Evolutionary conservation across 805 yeast genomes (phyloP), one percentile per base, ranked within the genome.

Genomic region (Kazachstania africana): DNA sequence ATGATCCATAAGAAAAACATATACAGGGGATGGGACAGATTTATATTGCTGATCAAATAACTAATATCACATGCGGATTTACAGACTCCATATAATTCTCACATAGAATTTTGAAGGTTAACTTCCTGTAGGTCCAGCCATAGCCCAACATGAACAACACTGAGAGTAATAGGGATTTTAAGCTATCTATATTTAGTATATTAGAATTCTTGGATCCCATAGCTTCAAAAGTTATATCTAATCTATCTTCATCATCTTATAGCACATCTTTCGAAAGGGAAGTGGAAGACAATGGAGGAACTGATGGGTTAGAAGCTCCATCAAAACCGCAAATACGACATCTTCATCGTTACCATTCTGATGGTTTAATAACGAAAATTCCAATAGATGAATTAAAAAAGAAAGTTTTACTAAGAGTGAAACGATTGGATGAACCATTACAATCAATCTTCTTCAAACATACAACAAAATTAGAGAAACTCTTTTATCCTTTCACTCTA

Each of bases 401-500:
- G 12, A 43, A 42, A 27, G 37, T 49, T 4, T 24, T 40, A 8
- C 33, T 33, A 8, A 38, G 50, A 23, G 38, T 51, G 9, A 52
- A 45, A 34, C 34, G 44, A 8, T 31, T 50, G 8, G 58, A 53
- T 33, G 31, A 32, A 21, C 48, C 55, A 4, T 33, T 53, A 19
- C 45, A 50, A 28, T 31, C 46, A 6, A 35, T 68, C 44, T 51
- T 53, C 34, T 50, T 53, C 30, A 47, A 48, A 16, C 42, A 59
- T 26, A 66, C 68, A 18, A 65, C 75, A 1, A 64, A 55, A 18
- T 66, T 79, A 6, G 95, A 88, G 48, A 88, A 88, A 52, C 43
- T 75, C 16, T 84, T 84, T 50, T 91, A 84, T 51, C 75, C 95
- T 0, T 54, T 73, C 26, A 75, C 93, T 0, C 62, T 84, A 24